Evolutionary conservation across 2,329 filamentous ascomycete species (phyloP).

Genomic region (Xylaria sp.): DNA sequence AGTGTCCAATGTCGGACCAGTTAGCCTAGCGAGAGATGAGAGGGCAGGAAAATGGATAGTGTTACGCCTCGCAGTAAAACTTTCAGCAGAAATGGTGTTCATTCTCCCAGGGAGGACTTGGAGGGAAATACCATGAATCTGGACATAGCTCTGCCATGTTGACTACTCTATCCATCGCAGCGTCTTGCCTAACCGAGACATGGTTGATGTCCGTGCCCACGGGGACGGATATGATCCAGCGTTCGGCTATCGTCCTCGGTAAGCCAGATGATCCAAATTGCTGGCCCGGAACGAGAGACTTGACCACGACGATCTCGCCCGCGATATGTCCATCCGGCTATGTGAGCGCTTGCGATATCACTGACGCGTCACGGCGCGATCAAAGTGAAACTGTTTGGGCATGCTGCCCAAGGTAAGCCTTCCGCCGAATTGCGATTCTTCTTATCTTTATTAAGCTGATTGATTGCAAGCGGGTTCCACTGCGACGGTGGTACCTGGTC

Average conservation of each 20-base stretch:
- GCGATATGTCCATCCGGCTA: constrained; percentile 24
- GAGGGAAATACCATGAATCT: too few relatives aligned
- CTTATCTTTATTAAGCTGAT: neutral
- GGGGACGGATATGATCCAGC: too few relatives aligned
- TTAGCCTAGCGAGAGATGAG: too few relatives aligned
- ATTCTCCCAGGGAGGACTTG: too few relatives aligned
- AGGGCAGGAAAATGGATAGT: too few relatives aligned
- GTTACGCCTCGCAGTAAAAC: too few relatives aligned
- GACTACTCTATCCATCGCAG: constrained; percentile 4
- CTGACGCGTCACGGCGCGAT: neutral
- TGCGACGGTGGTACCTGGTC: constrained; percentile 13
- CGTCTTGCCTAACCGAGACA: constrained; percentile 25
- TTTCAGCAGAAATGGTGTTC: too few relatives aligned
- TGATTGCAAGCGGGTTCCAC: neutral
- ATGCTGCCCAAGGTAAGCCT: constrained; percentile 20
- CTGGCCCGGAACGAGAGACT: constrained; percentile 5
- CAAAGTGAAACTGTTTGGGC: constrained; percentile 21
- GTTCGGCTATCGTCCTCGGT: neutral
- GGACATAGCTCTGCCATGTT: constrained; percentile 6
- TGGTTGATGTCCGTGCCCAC: neutral
- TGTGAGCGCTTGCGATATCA: constrained; percentile 14
- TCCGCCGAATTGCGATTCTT: neutral
- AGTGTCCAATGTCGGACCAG: too few relatives aligned
- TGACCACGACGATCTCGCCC: constrained; percentile 8
- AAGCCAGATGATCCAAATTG: constrained; percentile 15